Base-by-base conservation (phyloP, 1,284 basidiomycete genomes). In the Malassezia nana region DNA sequence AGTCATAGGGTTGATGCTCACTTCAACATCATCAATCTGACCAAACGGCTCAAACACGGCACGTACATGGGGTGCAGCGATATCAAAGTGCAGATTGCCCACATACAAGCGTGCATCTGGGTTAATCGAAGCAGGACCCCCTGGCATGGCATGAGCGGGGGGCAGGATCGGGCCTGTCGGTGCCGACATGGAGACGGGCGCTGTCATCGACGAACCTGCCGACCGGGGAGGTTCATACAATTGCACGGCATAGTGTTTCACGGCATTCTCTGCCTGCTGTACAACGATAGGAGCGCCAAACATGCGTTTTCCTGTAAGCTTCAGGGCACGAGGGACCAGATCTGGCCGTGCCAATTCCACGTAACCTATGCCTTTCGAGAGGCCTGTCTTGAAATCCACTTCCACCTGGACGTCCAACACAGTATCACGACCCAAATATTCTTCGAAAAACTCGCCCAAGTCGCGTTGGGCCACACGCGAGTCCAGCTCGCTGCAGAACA, bases 31-130 rank as follows among this genome's bases (percentile, higher is more conserved):
- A 76, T 92, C 91, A 64, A 99, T 81, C 76, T 89, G 86, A 65
- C 92, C 92, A 75, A 98, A 99, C 4, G 92, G 90, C 74, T 92
- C 89, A 76, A 99, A 99, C 63, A 98, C 92, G 80, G 94, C 87
- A 76, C 86, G 87, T 76, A 99, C 86, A 79, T 98, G 91, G 64
- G 88, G 85, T 76, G 91, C 86, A 46, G 87, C 88, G 60, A 99
- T 84, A 75, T 89, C 90, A 79, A 92, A 95, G 75, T 95, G 88
- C 43, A 99, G 78, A 59, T 89, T 92, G 58, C 91, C 89, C 72
- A 99, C 89, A 75, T 94, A 98, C 72, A 99, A 82, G 75, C 91
- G 88, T 62, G 78, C 75, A 55, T 77, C 77, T 24, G 78, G 76
- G 55, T 79, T 77, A 31, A 75, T 28, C 7, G 49, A 28, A 8